A percentile compares a stretch with the other conserved stretches of the same genome.
phyloP scores from a whole-genome alignment of 2,329 filamentous ascomycete species.

The Alternaria sp. region DNA sequence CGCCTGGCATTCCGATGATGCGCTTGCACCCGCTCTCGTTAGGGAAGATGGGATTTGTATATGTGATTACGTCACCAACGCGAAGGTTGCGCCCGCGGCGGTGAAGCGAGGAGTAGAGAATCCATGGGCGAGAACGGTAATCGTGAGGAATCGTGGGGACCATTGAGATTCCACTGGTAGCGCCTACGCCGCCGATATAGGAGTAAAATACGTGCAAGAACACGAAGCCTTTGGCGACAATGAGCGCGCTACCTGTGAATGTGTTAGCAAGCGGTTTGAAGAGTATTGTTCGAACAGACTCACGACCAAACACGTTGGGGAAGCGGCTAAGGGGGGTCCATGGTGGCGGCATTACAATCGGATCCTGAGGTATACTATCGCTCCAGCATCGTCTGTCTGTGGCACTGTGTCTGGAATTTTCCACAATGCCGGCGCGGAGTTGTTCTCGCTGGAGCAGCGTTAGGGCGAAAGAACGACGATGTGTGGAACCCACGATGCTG shows the following conservation, averaged over 20 bases:
- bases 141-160: conserved; percentile 73
- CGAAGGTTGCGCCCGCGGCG: conserved; percentile 66
- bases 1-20: conserved; percentile 66
- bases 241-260: conserved; percentile 20
- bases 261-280: conserved; percentile 11
- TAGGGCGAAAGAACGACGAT: background rate
- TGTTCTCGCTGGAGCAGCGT: background rate
- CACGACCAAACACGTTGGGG: conserved; percentile 14
- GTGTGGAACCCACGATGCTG: background rate
- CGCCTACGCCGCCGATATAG: conserved; percentile 68
- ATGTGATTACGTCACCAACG: conserved; percentile 87
- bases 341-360: conserved; percentile 32
- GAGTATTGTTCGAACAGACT: conserved; percentile 3
- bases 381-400: conserved; percentile 20
- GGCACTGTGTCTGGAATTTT: conserved; percentile 1
- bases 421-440: conserved; percentile 7
- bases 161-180: conserved; percentile 82
- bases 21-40: conserved; percentile 76
- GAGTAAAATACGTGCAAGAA: conserved; percentile 48
- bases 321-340: conserved; percentile 27
- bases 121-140: conserved; percentile 24
- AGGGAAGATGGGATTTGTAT: conserved; percentile 72
- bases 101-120: conserved; percentile 42
- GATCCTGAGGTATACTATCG: conserved; percentile 24
- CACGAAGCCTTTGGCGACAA: conserved; percentile 30